Evolutionary conservation across 139 green algal species (phyloP), one percentile per base, ranked within the genome.

Genomic region (Coccomyxa sp.): DNA sequence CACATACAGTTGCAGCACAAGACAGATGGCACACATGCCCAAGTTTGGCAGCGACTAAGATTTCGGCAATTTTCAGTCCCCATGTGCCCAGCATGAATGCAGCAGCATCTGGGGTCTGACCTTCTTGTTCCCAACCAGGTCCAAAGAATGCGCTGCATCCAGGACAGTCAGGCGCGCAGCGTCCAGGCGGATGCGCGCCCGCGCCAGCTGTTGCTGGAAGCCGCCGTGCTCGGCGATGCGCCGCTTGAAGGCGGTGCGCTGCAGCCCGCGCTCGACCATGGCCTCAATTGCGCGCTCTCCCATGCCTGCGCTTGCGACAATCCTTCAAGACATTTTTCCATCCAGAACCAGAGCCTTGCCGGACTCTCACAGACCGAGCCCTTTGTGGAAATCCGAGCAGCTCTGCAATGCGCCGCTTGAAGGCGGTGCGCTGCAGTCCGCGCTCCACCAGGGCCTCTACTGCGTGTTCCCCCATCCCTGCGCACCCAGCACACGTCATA

Each of bases 261-360:
- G 6, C 74, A 86, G 55, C 0, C 85, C 88, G 0, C 95, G 81
- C 44, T 71, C 18, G 1, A 86, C 82, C 77, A 94, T 89, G 33
- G 95, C 80, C 71, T 86, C 82, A 38, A 99, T 71, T 0, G 87
- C 90, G 0, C 93, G 84, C 84, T 99, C 93, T 0, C 84, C 94
- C 85, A 91, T 89, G 29, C 95, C 88, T 81, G 70, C 34, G 18
- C 50, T 2, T 1, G n/a, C n/a, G n/a, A n/a, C n/a, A n/a, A n/a
- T n/a, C n/a, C n/a, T n/a, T n/a, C n/a, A n/a, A n/a, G n/a, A n/a
- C n/a, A n/a, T n/a, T n/a, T n/a, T n/a, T n/a, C n/a, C n/a, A n/a
- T n/a, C n/a, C n/a, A n/a, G n/a, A n/a, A n/a, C n/a, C n/a, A n/a
- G n/a, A n/a, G n/a, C n/a, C n/a, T n/a, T n/a, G n/a, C n/a, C n/a